Conservation (phyloP, 2,329 filamentous ascomycete species). For the Sphaerostilbella broomeana region DNA sequence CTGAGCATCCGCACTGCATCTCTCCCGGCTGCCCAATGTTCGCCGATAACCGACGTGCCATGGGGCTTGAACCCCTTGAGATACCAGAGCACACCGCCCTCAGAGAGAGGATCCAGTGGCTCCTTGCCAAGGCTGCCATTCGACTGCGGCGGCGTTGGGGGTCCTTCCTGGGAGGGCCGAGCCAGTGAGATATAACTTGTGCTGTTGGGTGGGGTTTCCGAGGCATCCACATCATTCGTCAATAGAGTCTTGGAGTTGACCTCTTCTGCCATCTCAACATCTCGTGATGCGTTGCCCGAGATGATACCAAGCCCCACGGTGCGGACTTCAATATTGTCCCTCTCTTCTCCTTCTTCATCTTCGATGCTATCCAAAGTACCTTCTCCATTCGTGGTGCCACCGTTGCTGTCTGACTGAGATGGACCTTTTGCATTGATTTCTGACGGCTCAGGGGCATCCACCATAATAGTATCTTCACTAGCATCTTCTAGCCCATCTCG, state of each 20-base stretch:
- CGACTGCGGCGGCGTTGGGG: conserved; percentile 62
- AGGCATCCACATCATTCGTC: conserved; percentile 20
- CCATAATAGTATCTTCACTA: conserved; percentile 45
- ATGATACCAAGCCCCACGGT: conserved; percentile 32
- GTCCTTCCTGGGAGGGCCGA: conserved; percentile 32
- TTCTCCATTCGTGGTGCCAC: conserved; percentile 20
- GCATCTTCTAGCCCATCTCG: conserved; percentile 34
- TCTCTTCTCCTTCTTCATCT: conserved; percentile 30
- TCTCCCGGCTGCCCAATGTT: conserved; percentile 56
- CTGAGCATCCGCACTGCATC: conserved; percentile 64
- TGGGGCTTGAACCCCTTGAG: conserved; percentile 70
- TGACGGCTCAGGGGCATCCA: conserved; percentile 38
- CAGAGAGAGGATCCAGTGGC: conserved; percentile 48
- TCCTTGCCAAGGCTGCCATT: conserved; percentile 50
- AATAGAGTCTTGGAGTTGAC: conserved; percentile 23
- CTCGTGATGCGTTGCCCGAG: conserved; percentile 13
- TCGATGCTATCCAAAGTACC: conserved; percentile 33
- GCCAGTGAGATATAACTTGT: conserved; percentile 37
- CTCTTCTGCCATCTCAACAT: conserved; percentile 17
- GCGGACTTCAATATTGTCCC: conserved; percentile 41
- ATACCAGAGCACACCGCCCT: conserved; percentile 85
- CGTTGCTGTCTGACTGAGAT: conserved; percentile 7
- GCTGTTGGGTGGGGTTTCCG: conserved; percentile 42
- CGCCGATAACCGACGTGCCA: conserved; percentile 73
- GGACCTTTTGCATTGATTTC: conserved; percentile 42